phyloP scores from a whole-genome alignment of 2,329 filamentous ascomycete genomes.

The Monilinia polystroma region DNA sequence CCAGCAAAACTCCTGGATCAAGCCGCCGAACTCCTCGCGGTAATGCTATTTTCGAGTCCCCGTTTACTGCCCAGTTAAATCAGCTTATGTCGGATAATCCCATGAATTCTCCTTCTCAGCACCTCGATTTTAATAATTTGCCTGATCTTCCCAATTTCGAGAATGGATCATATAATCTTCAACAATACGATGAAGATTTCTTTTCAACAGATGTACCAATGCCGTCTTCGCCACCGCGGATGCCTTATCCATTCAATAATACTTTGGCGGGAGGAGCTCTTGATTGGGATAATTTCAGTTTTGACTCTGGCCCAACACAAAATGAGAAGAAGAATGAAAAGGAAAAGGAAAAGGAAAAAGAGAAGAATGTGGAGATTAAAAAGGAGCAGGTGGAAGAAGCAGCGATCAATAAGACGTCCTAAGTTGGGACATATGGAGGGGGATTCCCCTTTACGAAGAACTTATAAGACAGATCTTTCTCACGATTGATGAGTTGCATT shows the following conservation, averaged over 20 bases:
- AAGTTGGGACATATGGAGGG: background rate
- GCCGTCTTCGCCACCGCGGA: slow-evolving; percentile 47
- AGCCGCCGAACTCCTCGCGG: slow-evolving; percentile 36
- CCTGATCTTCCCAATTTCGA: slow-evolving; percentile 36
- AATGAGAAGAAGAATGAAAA: slow-evolving; percentile 2
- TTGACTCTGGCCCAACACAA: slow-evolving; percentile 4
- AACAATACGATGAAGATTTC: slow-evolving; percentile 43
- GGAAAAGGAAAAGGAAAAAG: background rate
- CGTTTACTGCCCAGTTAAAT: slow-evolving; percentile 41
- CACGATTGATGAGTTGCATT: slow-evolving; percentile 16
- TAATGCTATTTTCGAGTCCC: slow-evolving; percentile 38
- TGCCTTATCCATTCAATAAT: slow-evolving; percentile 37
- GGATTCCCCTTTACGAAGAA: slow-evolving; percentile 9
- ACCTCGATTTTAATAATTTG: slow-evolving; percentile 41
- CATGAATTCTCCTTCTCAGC: slow-evolving; percentile 33
- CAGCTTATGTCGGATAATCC: slow-evolving; percentile 38
- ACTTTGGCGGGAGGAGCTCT: slow-evolving; percentile 1
- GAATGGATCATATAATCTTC: slow-evolving; percentile 21
- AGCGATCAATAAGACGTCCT: background rate
- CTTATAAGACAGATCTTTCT: background rate
- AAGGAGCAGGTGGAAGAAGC: slow-evolving; percentile 27
- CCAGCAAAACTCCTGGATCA: slow-evolving; percentile 34
- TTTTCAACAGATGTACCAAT: slow-evolving; percentile 47
- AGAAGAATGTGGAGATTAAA: slow-evolving; percentile 27
- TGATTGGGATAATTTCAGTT: slow-evolving; percentile 16